Percentiles rank a stretch among this genome's conserved stretches.
Evolutionary conservation across 2,329 filamentous ascomycete genomes (phyloP).

Genomic region (Aspergillus cejpii): DNA sequence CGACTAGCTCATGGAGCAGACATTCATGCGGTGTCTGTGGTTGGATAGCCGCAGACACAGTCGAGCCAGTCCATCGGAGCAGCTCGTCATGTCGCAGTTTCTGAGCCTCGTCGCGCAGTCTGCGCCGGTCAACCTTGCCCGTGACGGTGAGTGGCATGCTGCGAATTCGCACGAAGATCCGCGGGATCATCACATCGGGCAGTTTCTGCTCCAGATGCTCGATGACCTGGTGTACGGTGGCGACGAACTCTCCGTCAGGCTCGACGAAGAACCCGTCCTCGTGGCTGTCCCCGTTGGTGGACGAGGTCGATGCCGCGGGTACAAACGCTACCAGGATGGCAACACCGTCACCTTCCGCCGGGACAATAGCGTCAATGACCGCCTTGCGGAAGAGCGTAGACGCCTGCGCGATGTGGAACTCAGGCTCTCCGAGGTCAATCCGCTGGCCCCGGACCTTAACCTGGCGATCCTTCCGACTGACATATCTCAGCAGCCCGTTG

Average conservation of each 20-base stretch:
- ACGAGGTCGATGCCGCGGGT: slow-evolving; percentile 7
- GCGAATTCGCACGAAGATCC: slow-evolving; percentile 35
- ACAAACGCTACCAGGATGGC: slow-evolving; percentile 46
- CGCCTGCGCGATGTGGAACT: slow-evolving; percentile 20
- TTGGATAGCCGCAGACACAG: background rate
- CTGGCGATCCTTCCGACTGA: slow-evolving; percentile 32
- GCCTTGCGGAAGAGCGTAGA: slow-evolving; percentile 29
- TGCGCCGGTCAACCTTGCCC: slow-evolving; percentile 30
- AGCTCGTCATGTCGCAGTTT: background rate
- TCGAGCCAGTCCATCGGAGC: background rate
- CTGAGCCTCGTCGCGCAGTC: slow-evolving; percentile 20
- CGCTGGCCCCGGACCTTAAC: slow-evolving; percentile 34
- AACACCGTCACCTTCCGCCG: slow-evolving; percentile 40
- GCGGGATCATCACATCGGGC: slow-evolving; percentile 37
- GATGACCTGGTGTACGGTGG: slow-evolving; percentile 25
- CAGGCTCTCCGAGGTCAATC: slow-evolving; percentile 33
- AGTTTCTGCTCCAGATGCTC: slow-evolving; percentile 34
- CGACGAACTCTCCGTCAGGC: slow-evolving; percentile 26
- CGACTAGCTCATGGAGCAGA: background rate
- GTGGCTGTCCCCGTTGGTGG: background rate
- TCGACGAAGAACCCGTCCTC: background rate
- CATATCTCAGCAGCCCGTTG: slow-evolving; percentile 27
- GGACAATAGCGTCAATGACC: slow-evolving; percentile 37
- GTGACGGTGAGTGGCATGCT: slow-evolving; percentile 33
- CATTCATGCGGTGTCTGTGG: background rate